A percentile compares a stretch with the other conserved stretches of the same genome.
These are phyloP conservation scores for Neonectria neomacrospora DNA, from an alignment of 2,329 filamentous ascomycete genomes.

Conservation along the genomic window DNA sequence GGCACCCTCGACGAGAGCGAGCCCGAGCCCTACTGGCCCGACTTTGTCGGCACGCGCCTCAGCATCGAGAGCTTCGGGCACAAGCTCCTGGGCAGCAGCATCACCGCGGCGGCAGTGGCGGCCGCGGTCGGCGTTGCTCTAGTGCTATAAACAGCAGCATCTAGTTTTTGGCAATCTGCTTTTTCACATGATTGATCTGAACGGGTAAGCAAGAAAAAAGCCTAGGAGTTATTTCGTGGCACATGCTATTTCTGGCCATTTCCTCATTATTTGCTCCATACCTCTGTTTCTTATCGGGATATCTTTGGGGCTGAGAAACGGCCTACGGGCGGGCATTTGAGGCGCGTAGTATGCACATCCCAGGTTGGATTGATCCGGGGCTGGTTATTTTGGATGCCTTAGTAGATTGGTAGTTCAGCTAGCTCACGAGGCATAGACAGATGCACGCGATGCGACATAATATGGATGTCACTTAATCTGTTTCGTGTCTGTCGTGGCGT, in stretches of 20 bases:
- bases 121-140: constrained; percentile 38
- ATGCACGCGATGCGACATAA: background rate
- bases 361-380: background rate
- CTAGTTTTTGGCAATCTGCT: constrained; percentile 13
- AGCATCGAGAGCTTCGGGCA: constrained; percentile 39
- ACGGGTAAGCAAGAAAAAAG: background rate
- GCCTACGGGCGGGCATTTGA: background rate
- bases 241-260: constrained; percentile 5
- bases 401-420: constrained; percentile 12
- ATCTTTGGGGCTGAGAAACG: constrained; percentile 6
- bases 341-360: constrained; percentile 5
- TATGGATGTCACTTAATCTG: background rate
- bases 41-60: constrained; percentile 42
- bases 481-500: background rate
- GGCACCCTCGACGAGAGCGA: constrained; percentile 65
- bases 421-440: background rate
- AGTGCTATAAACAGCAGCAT: constrained; percentile 21
- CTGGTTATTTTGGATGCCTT: constrained; percentile 14
- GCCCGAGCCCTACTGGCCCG: constrained; percentile 49
- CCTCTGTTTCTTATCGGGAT: background rate
- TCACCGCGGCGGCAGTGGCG: constrained; percentile 31
- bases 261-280: background rate
- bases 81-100: constrained; percentile 29
- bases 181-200: constrained; percentile 7
- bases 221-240: constrained; percentile 11